Evolutionary conservation across 257 asterid genomes (phyloP), one percentile per base, ranked within the genome.

Genomic region (Fraxinus quadrangulata): DNA sequence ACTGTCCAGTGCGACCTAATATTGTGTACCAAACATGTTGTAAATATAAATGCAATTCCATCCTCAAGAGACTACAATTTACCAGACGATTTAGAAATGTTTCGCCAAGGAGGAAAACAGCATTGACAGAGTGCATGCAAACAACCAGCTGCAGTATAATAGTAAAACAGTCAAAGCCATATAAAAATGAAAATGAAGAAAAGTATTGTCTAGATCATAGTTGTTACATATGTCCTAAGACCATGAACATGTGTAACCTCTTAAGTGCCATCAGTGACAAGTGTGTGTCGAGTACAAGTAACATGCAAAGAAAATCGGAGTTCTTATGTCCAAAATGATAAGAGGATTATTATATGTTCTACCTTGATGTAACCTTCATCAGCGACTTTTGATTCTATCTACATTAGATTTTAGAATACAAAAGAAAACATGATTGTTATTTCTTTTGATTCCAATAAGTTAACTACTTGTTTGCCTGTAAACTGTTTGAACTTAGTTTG

Each of bases 121-220:
- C 97, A 75, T 94, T 94, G 77, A 84, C 70, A 71, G 98, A 89
- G 84, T 94, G 98, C 92, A 87, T 86, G 42, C 87, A 81, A 73
- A 88, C 85, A 72, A 79, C 75, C 77, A 94, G 81, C 98, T 90
- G 90, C 85, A 86, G 75, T 75, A 72, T 54, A 45, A 14, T 2
- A 45, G 33, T 11, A 21, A 77, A 47, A 78, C 47, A 36, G 51
- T 75, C 74, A 67, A 10, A 12, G 7, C 21, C 66, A 56, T 54
- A 4, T 23, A 26, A 4, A 26, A 2, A 63, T 23, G 6, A 63
- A 21, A 30, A 61, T 16, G 17, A 61, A 61, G 34, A 61, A 61
- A 21, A 61, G 17, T 9, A 23, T 9, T 24, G 68, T 24, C 16
- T 21, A 10, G 33, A 61, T 61, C 33, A 61, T 11, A 61, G 33